Base-by-base conservation (phyloP, 2,329 filamentous ascomycete species). In the Botrytis fabae region DNA sequence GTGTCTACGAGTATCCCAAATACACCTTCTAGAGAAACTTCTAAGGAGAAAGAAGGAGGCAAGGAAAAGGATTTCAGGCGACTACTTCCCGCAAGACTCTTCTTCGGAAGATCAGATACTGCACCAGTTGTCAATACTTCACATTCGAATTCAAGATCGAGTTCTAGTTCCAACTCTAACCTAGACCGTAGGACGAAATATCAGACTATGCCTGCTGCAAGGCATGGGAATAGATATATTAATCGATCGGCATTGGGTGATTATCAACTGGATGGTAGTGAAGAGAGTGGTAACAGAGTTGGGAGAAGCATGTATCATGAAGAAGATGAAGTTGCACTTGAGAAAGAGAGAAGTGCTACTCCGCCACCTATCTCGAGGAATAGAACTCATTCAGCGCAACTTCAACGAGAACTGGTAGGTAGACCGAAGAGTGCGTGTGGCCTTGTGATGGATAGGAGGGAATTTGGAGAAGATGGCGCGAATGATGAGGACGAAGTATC, bases 361-460 rank as follows among this genome's bases (percentile, higher is more conserved):
- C 79, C 79, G 6, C 79, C 79, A 1, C 79, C 79, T 8, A 80
- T 80, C 40, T 72, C 70, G 60, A 74, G 77, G 4, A 74, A 71
- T 42, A 74, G 76, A 48, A 70, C 62, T 8, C 28, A 35, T 46
- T 46, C 57, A 12, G 35, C 60, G 16, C 74, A 71, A 35, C 38
- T 40, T 59, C 62, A 48, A 32, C 62, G 42, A 25, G 72, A 74
- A 9, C 51, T 42, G 4, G n/a, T 38, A 9, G 25, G 22, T 8
- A 72, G 77, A 66, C 77, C 77, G 14, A 75, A 40, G 10, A 78
- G 74, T n/a, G 75, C 74, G 2, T 75, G 76, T 22, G 65, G 42
- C 3, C 32, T 35, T 40, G 22, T 64, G 16, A 70, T 72, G 62
- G 65, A 69, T 14, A 71, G 69, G 10, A 65, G 46, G 4, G 28